Percentiles rank a stretch among this genome's conserved stretches.
phyloP scores from a whole-genome alignment of 2,329 filamentous ascomycete species.

The Aspergillus eucalypticola region DNA sequence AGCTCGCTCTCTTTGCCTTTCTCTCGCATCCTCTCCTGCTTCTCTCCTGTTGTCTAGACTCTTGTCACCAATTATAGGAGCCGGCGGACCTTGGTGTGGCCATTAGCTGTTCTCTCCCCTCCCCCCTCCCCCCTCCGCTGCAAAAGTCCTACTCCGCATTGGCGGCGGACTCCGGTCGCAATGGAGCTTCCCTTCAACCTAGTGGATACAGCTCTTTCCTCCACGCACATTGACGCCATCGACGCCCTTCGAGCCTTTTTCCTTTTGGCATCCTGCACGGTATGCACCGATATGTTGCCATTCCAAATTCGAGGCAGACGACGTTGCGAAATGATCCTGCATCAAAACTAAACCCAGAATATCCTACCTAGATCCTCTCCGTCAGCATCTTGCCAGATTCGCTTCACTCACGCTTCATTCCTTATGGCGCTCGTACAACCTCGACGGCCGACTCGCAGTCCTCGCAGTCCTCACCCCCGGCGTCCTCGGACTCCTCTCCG shows the following conservation, averaged over 20 bases:
- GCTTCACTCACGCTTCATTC: conserved; percentile 58
- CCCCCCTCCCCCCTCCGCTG: not conserved
- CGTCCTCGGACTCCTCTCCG: conserved; percentile 14
- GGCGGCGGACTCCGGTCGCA: conserved; percentile 3
- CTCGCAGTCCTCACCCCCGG: conserved; percentile 8
- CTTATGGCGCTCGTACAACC: conserved; percentile 59
- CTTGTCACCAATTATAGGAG: not conserved
- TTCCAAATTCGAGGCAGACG: conserved; percentile 3
- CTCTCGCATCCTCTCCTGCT: not conserved
- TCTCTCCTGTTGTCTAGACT: not conserved
- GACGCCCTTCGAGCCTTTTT: conserved; percentile 41
- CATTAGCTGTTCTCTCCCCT: not conserved
- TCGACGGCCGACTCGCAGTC: conserved; percentile 20
- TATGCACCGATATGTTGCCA: conserved; percentile 26
- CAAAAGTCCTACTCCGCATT: not conserved
- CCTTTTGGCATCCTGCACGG: conserved; percentile 39
- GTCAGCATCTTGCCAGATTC: conserved; percentile 51
- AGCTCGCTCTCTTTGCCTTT: too few relatives aligned
- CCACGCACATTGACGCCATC: conserved; percentile 33
- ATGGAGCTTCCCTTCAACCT: conserved; percentile 17
- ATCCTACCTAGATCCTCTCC: conserved; percentile 45
- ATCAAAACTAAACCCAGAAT: conserved; percentile 23
- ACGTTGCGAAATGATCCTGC: conserved; percentile 9
- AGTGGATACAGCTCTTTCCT: conserved; percentile 19
- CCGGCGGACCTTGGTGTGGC: not conserved